Evolutionary conservation across 306 rosid species (phyloP).

Genomic region (Acacia acuminata): DNA sequence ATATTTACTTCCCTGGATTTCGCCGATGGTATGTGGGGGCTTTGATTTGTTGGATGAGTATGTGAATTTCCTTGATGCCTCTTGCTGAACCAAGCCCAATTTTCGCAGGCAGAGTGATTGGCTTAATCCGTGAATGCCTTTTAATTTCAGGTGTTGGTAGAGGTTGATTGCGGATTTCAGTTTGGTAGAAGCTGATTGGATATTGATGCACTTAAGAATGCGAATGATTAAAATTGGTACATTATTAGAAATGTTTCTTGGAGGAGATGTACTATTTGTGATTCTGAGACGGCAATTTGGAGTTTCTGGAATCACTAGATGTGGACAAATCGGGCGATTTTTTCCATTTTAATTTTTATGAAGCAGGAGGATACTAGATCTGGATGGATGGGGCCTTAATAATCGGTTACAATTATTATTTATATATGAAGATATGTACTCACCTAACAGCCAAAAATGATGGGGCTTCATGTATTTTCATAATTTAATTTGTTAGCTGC

Average conservation of each 20-base stretch:
- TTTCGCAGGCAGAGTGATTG: background rate
- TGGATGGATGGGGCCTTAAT: background rate
- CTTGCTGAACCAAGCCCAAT: background rate
- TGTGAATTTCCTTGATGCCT: background rate
- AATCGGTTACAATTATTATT: background rate
- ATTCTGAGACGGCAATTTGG: background rate
- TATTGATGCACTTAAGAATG: constrained; percentile 30
- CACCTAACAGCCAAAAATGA: background rate
- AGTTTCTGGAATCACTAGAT: background rate
- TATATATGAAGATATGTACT: background rate
- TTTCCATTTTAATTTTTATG: background rate
- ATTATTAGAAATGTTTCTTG: background rate
- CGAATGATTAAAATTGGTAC: constrained; percentile 16
- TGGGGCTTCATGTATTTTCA: background rate
- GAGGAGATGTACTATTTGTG: constrained; percentile 14
- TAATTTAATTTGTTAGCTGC: background rate
- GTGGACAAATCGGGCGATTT: background rate
- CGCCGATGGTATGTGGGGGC: background rate
- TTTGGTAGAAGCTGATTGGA: constrained; percentile 14
- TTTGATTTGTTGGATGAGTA: background rate
- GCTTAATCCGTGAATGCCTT: background rate
- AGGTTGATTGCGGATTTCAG: constrained; percentile 33
- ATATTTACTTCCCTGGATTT: background rate
- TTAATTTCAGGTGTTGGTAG: constrained; percentile 27
- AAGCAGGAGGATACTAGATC: background rate